Conservation (phyloP, 805 yeast species). For the Yarrowia sp. region DNA sequence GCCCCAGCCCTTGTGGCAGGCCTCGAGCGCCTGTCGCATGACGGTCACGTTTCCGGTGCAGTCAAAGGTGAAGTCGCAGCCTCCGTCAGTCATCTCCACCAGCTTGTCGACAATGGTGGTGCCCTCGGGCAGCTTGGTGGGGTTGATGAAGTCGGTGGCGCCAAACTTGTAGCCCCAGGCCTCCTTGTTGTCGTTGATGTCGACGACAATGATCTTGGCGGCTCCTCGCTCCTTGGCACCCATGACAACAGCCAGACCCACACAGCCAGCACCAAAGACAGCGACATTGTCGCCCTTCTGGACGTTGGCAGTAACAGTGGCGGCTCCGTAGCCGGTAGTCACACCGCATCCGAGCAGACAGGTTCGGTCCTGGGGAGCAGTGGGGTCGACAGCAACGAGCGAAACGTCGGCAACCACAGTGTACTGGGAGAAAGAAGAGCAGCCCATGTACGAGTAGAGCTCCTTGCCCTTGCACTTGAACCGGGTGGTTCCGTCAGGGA, state of each 20-base stretch:
- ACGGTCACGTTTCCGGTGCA: slow-evolving; percentile 96
- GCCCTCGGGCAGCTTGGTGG: slow-evolving; percentile 75
- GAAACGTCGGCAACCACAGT: slow-evolving; percentile 98
- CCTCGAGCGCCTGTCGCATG: slow-evolving; percentile 95
- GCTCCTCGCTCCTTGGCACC: slow-evolving; percentile 91
- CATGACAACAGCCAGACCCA: slow-evolving; percentile 94
- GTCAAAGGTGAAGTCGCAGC: slow-evolving; percentile 94
- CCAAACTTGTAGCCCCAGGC: slow-evolving; percentile 89
- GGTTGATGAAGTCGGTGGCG: slow-evolving; percentile 93
- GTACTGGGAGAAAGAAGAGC: slow-evolving; percentile 95
- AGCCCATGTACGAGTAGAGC: slow-evolving; percentile 94
- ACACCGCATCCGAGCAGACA: slow-evolving; percentile 98
- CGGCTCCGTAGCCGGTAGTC: slow-evolving; percentile 98
- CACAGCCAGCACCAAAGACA: slow-evolving; percentile 97
- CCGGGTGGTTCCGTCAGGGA: slow-evolving; percentile 98
- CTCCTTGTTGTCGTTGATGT: slow-evolving; percentile 82
- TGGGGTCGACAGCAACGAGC: slow-evolving; percentile 85
- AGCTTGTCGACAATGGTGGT: slow-evolving; percentile 80
- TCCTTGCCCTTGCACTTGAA: slow-evolving; percentile 79
- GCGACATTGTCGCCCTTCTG: slow-evolving; percentile 93
- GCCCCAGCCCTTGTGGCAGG: slow-evolving; percentile 99
- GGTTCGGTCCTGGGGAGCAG: slow-evolving; percentile 83
- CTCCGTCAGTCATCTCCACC: slow-evolving; percentile 93
- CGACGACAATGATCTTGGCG: slow-evolving; percentile 77
- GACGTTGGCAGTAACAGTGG: slow-evolving; percentile 89